These are phyloP conservation scores for Fusarium staphyleae DNA, from an alignment of 2,329 filamentous ascomycete species.

Conservation along the genomic window DNA sequence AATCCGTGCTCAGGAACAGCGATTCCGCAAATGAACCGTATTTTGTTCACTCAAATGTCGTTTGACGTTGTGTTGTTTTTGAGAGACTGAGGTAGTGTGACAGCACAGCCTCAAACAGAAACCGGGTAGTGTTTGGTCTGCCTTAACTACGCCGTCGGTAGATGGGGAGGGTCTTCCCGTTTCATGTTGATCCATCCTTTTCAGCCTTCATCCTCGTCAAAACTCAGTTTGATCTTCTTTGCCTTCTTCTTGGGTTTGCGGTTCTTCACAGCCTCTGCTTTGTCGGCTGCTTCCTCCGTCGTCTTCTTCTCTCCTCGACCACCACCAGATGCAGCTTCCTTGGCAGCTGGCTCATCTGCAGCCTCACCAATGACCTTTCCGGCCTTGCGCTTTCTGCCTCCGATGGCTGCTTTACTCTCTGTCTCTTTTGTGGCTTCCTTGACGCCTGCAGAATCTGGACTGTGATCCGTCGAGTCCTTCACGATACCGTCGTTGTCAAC, in stretches of 20 bases:
- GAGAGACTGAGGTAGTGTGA: constrained; percentile 1
- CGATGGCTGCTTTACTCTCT: constrained; percentile 43
- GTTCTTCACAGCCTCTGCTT: constrained; percentile 41
- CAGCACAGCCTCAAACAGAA: neutral
- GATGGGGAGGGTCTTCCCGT: neutral
- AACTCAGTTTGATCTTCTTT: constrained; percentile 73
- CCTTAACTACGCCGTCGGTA: neutral
- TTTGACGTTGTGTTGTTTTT: neutral
- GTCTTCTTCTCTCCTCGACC: constrained; percentile 22
- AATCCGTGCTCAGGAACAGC: neutral
- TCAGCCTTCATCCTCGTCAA: constrained; percentile 65
- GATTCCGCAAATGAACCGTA: neutral
- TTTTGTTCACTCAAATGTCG: neutral
- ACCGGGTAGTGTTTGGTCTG: neutral
- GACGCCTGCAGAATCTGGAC: constrained; percentile 33
- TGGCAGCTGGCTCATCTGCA: constrained; percentile 37
- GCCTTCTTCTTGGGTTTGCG: constrained; percentile 59
- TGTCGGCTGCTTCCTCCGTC: constrained; percentile 35
- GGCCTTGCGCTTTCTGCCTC: constrained; percentile 62
- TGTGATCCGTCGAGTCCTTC: constrained; percentile 42
- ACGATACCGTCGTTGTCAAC: constrained; percentile 54
- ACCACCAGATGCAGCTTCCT: constrained; percentile 18
- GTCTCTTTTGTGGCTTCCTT: constrained; percentile 45
- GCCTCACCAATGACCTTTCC: constrained; percentile 48
- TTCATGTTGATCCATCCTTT: constrained; percentile 26